Evolutionary conservation across 768 basidiomycete genomes (phyloP), one percentile per base, ranked within the genome.

Genomic region (Mycena indigotica): DNA sequence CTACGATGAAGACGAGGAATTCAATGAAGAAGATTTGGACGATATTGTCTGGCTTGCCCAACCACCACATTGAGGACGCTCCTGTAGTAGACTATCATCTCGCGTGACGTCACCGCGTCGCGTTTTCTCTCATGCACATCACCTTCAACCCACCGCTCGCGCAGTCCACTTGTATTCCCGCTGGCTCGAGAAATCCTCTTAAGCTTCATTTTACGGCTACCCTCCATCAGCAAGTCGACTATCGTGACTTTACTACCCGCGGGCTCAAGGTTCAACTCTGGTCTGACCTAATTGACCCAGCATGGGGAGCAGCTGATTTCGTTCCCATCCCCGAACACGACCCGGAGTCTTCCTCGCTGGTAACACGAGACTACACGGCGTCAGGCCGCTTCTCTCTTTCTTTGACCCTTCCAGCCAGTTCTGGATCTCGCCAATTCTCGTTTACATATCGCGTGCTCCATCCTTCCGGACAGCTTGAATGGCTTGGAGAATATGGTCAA

Each of bases 371-470:
- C 8, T 25, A 32, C 41, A 19, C 12, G 15, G 41, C 21, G 15
- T 8, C 41, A 13, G 12, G 41, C 30, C 51, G 53, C 4, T 19
- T 66, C 16, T 48, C 28, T 35, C 60, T 65, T 50, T 57, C 61
- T 32, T 32, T 52, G 13, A 39, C 53, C 48, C 40, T 29, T 35
- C 45, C 4, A 26, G 39, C 15, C 45, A 55, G 24, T 49, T 45
- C 19, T 26, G 40, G 32, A 8, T 35, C 6, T 21, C 6, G n/a
- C 41, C 15, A 51, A 10, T 79, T 73, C 59, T 73, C 73, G 17
- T 81, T 77, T 66, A 84, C 83, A 0, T 85, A 83, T 65, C 77
- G 83, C 35, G 52, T 85, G 19, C 54, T 75, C 2, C 77, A 80
- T 66, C 67, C 79, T 16, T 68, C 67, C 17, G 80, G 81, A 28